These are phyloP conservation scores for Auricularia heimuer DNA, from an alignment of 768 basidiomycete species.

Conservation along the genomic window DNA sequence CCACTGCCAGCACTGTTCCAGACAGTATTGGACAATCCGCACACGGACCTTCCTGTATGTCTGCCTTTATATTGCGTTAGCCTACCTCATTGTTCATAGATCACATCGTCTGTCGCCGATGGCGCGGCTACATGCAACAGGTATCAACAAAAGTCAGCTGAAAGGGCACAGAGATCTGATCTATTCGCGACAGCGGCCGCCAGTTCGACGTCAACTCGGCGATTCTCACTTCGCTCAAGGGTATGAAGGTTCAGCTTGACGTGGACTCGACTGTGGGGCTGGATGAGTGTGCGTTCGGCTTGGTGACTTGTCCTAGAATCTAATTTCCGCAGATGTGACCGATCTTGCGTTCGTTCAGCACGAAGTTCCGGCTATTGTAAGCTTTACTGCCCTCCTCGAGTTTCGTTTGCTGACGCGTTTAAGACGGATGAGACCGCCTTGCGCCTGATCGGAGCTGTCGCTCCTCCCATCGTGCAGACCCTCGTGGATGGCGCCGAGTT, in stretches of 20 bases:
- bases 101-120: constrained; percentile 45
- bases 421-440: constrained; percentile 55
- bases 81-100: constrained; percentile 22
- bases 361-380: constrained; percentile 44
- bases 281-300: constrained; percentile 45
- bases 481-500: constrained; percentile 50
- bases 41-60: constrained; percentile 42
- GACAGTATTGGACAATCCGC: constrained; percentile 40
- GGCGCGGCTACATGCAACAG: constrained; percentile 49
- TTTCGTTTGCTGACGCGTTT: background rate
- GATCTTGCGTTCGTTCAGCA: constrained; percentile 49
- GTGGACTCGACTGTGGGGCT: constrained; percentile 46
- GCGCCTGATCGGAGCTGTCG: constrained; percentile 62
- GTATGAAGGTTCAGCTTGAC: constrained; percentile 47
- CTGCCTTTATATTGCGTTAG: background rate
- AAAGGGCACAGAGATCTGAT: constrained; percentile 6
- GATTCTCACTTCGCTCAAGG: constrained; percentile 51
- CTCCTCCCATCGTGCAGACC: constrained; percentile 53
- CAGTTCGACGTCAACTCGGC: constrained; percentile 54
- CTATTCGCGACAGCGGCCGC: constrained; percentile 36
- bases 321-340: constrained; percentile 34
- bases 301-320: background rate
- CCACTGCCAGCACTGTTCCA: constrained; percentile 47
- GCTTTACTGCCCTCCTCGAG: constrained; percentile 8
- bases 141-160: constrained; percentile 18